Conservation (phyloP, 768 basidiomycete genomes). For the Suillus paluster region DNA sequence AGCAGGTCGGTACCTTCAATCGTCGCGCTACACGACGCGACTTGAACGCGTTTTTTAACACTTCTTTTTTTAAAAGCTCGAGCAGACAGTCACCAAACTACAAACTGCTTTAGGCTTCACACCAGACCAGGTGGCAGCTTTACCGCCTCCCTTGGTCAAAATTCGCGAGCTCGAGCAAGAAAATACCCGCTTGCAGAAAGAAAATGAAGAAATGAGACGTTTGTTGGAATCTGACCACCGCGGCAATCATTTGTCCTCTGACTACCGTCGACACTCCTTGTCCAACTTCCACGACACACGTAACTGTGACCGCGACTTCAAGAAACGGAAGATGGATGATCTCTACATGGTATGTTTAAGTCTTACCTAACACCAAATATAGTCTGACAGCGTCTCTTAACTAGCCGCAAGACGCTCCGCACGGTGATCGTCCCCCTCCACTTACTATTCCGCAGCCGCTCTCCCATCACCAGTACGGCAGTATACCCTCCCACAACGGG, state of each 20-base stretch:
- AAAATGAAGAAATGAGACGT: constrained; percentile 76
- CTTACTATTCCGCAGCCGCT: constrained; percentile 63
- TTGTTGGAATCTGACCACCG: constrained; percentile 54
- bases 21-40: constrained; percentile 12
- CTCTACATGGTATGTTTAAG: constrained; percentile 52
- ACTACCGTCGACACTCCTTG: constrained; percentile 53
- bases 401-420: constrained; percentile 55
- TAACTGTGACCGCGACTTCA: constrained; percentile 59
- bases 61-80: constrained; percentile 57
- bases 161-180: constrained; percentile 87
- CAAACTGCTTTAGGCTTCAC: constrained; percentile 75
- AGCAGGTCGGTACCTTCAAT: constrained; percentile 69
- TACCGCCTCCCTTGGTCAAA: constrained; percentile 73
- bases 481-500: constrained; percentile 43
- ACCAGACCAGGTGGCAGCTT: constrained; percentile 73
- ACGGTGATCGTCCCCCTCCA: constrained; percentile 52
- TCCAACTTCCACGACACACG: constrained; percentile 54
- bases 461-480: constrained; percentile 54
- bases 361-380: neutral
- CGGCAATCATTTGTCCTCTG: constrained; percentile 41
- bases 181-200: constrained; percentile 67
- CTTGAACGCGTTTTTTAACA: constrained; percentile 12
- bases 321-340: constrained; percentile 65
- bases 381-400: constrained; percentile 3
- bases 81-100: constrained; percentile 84